Percentiles rank a stretch among this genome's conserved stretches.
Conservation (phyloP, 2,329 filamentous ascomycete species). For the Cordyceps javanica region DNA sequence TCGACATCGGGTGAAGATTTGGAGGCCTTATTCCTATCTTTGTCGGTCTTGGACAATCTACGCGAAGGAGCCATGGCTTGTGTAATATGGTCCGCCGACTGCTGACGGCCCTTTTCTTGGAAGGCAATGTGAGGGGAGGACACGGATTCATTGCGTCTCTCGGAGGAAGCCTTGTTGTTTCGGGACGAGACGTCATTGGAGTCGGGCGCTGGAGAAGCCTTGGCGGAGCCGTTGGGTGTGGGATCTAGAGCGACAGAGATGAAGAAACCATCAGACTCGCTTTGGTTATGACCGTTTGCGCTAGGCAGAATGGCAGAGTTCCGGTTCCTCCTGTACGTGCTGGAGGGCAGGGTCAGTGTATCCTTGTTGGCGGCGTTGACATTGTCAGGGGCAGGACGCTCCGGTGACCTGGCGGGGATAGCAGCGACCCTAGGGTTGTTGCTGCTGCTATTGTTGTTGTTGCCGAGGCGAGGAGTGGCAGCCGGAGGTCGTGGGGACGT, state of each 20-base stretch:
- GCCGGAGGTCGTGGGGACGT: conserved; percentile 59
- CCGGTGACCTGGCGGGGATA: conserved; percentile 48
- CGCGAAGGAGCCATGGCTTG: conserved; percentile 43
- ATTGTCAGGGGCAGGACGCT: conserved; percentile 35
- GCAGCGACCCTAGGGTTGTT: conserved; percentile 50
- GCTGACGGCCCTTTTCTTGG: conserved; percentile 67
- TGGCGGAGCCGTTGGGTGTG: conserved; percentile 49
- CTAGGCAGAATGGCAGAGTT: conserved; percentile 58
- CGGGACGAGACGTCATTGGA: conserved; percentile 45
- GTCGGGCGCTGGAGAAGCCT: conserved; percentile 47
- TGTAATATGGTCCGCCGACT: conserved; percentile 52
- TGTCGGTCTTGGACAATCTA: conserved; percentile 42
- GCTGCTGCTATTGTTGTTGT: no score
- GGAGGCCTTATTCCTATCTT: conserved; percentile 23
- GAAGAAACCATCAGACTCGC: conserved; percentile 63
- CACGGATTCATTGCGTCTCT: conserved; percentile 44
- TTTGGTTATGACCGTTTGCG: conserved; percentile 38
- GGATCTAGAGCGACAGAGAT: conserved; percentile 70
- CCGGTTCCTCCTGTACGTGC: conserved; percentile 71
- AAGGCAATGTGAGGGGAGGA: conserved; percentile 80
- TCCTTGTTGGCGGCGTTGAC: conserved; percentile 34
- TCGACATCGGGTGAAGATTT: conserved; percentile 29
- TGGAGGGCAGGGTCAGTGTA: conserved; percentile 64
- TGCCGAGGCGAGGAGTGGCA: conserved; percentile 39
- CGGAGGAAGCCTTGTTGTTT: conserved; percentile 48